phyloP scores from a whole-genome alignment of 2,329 filamentous ascomycete genomes.

The Phialophora tarda region DNA sequence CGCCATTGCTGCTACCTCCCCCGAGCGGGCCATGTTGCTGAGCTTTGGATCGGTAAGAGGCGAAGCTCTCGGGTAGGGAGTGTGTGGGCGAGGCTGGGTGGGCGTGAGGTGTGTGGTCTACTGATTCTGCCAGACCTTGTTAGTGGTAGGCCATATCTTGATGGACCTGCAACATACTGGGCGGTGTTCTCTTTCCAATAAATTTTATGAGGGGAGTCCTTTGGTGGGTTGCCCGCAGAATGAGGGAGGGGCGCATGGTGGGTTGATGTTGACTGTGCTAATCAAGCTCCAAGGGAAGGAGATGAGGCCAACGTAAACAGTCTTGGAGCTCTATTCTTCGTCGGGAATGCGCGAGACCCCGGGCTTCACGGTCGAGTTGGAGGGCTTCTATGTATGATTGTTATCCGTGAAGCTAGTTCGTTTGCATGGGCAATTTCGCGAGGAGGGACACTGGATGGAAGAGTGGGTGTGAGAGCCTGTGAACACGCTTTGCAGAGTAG shows the following conservation, averaged over 20 bases:
- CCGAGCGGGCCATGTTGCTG: constrained; percentile 68
- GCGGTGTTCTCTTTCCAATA: constrained; percentile 54
- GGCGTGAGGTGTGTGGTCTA: constrained; percentile 62
- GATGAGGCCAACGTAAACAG: constrained; percentile 7
- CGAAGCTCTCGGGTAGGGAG: constrained; percentile 61
- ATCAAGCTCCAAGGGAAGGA: constrained; percentile 11
- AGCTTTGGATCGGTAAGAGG: constrained; percentile 66
- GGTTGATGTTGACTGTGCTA: constrained; percentile 4
- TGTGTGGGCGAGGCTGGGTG: constrained; percentile 68
- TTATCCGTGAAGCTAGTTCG: background rate
- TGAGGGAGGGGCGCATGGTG: constrained; percentile 49
- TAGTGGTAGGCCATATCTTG: constrained; percentile 6
- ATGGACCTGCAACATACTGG: constrained; percentile 45
- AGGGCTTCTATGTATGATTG: background rate
- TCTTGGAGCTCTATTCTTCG: background rate
- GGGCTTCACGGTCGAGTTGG: background rate
- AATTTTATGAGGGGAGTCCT: constrained; percentile 58
- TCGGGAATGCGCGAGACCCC: background rate
- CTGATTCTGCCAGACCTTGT: constrained; percentile 44
- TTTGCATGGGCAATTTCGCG: background rate
- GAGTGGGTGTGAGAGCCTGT: background rate
- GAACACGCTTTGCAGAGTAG: background rate
- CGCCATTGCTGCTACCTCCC: constrained; percentile 42
- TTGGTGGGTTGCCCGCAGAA: constrained; percentile 48
- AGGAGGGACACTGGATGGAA: background rate